Percentiles rank a stretch among this genome's conserved stretches.
These are phyloP conservation scores for Parachaetomium inaequale DNA, from an alignment of 495 filamentous ascomycete species.

Conservation along the genomic window DNA sequence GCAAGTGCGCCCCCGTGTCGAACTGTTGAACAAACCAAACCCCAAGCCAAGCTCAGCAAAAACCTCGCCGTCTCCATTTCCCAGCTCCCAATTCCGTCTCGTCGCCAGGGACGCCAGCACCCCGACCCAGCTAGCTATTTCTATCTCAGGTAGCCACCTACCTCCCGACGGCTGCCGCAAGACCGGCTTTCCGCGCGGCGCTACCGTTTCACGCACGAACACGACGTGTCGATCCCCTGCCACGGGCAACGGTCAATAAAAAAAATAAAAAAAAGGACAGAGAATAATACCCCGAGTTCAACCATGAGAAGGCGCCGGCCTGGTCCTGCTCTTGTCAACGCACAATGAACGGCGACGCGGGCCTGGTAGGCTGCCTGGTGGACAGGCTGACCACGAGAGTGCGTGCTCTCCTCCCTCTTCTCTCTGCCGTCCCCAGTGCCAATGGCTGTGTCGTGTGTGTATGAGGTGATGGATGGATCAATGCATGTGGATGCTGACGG, in stretches of 20 bases:
- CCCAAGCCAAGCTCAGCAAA: too few species aligned
- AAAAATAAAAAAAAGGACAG: conserved; percentile 4
- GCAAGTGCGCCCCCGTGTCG: conserved; percentile 2
- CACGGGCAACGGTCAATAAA: neutral
- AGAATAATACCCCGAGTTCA: conserved; percentile 6
- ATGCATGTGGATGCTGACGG: conserved; percentile 4
- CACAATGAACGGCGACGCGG: conserved; percentile 60
- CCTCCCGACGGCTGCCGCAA: conserved; percentile 14
- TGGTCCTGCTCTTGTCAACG: conserved; percentile 26
- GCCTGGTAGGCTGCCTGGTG: conserved; percentile 60
- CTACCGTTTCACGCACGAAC: neutral
- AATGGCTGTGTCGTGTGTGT: neutral
- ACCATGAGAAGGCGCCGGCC: conserved; percentile 34
- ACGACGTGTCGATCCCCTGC: neutral
- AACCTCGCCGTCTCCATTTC: neutral
- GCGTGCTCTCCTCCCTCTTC: conserved; percentile 20
- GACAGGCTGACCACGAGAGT: conserved; percentile 62
- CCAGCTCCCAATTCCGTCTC: neutral
- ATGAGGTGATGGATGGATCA: neutral
- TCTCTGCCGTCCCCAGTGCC: neutral
- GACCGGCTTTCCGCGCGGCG: conserved; percentile 10
- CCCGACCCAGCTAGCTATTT: neutral
- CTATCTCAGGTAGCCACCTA: neutral
- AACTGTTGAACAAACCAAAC: too few species aligned
- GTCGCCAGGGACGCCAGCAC: neutral